Evolutionary conservation across 2,329 filamentous ascomycete genomes (phyloP), one percentile per base, ranked within the genome.

Genomic region (Alternaria triticina): DNA sequence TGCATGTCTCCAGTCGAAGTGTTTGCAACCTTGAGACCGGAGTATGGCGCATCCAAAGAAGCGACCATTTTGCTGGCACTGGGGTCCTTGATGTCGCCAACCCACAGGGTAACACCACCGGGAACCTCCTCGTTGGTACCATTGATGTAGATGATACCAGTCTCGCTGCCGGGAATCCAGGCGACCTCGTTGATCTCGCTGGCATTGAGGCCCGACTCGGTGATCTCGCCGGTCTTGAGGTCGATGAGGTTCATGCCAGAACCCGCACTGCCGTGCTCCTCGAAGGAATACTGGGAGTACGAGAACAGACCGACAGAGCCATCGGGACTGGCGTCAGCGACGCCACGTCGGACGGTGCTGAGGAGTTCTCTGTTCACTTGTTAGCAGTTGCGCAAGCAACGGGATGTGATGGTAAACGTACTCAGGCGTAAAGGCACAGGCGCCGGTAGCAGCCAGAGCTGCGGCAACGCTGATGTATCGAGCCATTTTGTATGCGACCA

Each of bases 201-300:
- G 25, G 69, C 50, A 54, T 75, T 76, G 56, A 77, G 67, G n/a
- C 71, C 73, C 6, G 74, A 74, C 28, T 76, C 68, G 13, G 67
- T 74, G 59, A 79, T 72, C 43, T 77, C 68, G 51, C 77, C 77
- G 28, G 74, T 75, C 66, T 75, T 70, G 22, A 79, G 54, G 46
- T 79, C 70, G 28, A 79, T 70, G 56, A 78, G 58, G 51, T 76
- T 67, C 64, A 70, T 15, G 84, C 87, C 25, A 87, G 89, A 55
- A 88, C 84, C 30, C 7, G 46, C 47, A 88, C 88, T 13, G 85
- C 86, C 54, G 85, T 95, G 91, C 2, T 87, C 85, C 45, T 91
- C 85, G 78, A 97, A 97, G 1, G 90, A 94, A 80, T 97, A 97
- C 11, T 90, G 88, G 2, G 91, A 91, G 25, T 88, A 86, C 40